Base-by-base conservation (phyloP, 805 yeast genomes). In the Maudiozyma turicensis region DNA sequence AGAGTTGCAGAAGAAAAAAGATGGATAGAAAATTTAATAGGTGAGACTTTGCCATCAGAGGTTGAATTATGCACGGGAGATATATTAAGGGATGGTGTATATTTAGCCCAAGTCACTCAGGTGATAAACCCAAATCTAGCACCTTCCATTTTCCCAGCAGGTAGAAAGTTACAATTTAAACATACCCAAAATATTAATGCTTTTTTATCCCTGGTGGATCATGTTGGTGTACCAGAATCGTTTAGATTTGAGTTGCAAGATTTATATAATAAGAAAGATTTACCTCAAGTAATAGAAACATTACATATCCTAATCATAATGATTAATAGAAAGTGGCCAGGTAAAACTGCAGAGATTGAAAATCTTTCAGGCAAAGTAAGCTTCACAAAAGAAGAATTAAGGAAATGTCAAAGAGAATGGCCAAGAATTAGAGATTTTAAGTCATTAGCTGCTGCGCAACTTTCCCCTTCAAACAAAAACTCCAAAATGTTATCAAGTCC, bases 241-340 rank as follows among this genome's bases (percentile, higher is more conserved):
- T 93, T 90, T 64, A 76, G 85, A 45, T 93, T 93, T 63, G 99
- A 91, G 63, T 76, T 90, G 50, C 89, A 95, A 3, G 99, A 93
- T 66, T 72, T 93, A 37, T 93, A 89, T 67, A 97, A 93, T 61
- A 83, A 84, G 60, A 90, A 88, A 59, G 86, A 91, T 61, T 77
- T 90, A 20, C 98, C 98, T 13, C 90, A 87, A 61, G 98, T 93
- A 29, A 84, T 93, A 62, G 89, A 88, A 66, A 90, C 97, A 57
- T 67, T 93, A 37, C 96, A 91, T 69, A 96, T 96, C 2, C 68
- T 91, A 54, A 81, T 89, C 46, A 86, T 78, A 56, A 78, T 87
- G 62, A 72, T 93, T 48, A 75, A 82, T 20, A 71, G 70, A 46
- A 70, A 68, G 51, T 72, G 74, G 55, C 72, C 78, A 30, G 75